Conservation (phyloP, 2,329 filamentous ascomycete species). For the Metarhizium guizhouense region DNA sequence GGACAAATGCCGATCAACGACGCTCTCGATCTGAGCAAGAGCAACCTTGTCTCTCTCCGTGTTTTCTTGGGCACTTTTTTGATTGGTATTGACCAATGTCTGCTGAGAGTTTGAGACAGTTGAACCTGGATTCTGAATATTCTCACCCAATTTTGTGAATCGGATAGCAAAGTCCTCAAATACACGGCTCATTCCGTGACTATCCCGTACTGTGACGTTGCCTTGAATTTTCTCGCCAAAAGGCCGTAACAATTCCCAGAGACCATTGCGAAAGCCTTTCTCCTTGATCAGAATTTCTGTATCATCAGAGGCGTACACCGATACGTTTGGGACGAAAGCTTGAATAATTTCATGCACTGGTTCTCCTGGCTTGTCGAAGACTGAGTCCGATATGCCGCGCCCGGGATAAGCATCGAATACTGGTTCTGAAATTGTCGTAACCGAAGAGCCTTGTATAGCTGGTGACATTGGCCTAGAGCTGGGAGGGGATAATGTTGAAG, state of each 20-base stretch:
- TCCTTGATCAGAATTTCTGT: constrained; percentile 70
- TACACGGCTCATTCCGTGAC: constrained; percentile 69
- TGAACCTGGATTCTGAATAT: constrained; percentile 42
- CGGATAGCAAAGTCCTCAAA: constrained; percentile 88
- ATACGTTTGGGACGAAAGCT: constrained; percentile 83
- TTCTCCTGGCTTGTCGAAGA: constrained; percentile 39
- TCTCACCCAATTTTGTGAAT: constrained; percentile 64
- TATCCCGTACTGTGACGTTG: constrained; percentile 85
- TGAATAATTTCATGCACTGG: constrained; percentile 63
- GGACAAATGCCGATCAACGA: constrained; percentile 70
- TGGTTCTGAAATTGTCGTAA: constrained; percentile 47
- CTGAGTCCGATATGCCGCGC: constrained; percentile 34
- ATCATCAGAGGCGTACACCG: constrained; percentile 77
- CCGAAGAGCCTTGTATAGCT: constrained; percentile 48
- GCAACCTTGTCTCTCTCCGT: constrained; percentile 20
- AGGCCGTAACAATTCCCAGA: constrained; percentile 79
- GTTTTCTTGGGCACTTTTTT: constrained; percentile 18
- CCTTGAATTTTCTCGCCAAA: constrained; percentile 85
- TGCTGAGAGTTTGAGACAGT: constrained; percentile 19
- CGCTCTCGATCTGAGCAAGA: constrained; percentile 63
- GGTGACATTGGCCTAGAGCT: constrained; percentile 62
- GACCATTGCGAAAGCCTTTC: constrained; percentile 76
- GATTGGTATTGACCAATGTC: constrained; percentile 28
- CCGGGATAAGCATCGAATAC: constrained; percentile 41
- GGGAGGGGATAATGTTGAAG: constrained; percentile 58